A percentile compares a stretch with the other conserved stretches of the same genome.
Evolutionary conservation across 1,284 basidiomycete species (phyloP).

Genomic region (Boletus albobrunnescens): DNA sequence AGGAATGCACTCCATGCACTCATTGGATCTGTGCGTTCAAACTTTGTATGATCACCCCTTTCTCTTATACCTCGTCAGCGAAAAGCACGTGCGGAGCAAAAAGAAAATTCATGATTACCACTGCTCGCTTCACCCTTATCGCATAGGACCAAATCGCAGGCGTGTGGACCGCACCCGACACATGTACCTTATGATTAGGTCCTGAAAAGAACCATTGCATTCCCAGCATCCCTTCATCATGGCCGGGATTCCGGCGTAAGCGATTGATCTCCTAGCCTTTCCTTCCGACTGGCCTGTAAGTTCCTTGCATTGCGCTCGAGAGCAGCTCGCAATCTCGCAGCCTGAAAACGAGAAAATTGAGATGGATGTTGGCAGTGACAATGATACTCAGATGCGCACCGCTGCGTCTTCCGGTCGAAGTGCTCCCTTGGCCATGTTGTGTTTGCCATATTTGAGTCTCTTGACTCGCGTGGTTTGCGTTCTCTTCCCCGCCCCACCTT

Average conservation of each 20-base stretch:
- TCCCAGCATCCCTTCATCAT: slow-evolving; percentile 9
- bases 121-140: slow-evolving; percentile 7
- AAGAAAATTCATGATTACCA: slow-evolving; percentile 43
- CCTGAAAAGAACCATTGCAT: slow-evolving; percentile 15
- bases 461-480: slow-evolving; percentile 40
- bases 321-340: slow-evolving; percentile 52
- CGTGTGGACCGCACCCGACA: slow-evolving; percentile 11
- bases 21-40: slow-evolving; percentile 66
- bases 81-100: slow-evolving; percentile 59
- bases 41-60: background rate
- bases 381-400: slow-evolving; percentile 38
- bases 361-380: background rate
- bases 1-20: slow-evolving; percentile 80
- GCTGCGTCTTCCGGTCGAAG: slow-evolving; percentile 75
- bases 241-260: slow-evolving; percentile 20
- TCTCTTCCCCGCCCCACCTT: slow-evolving; percentile 43
- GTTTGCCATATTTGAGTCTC: slow-evolving; percentile 60
- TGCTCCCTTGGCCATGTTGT: slow-evolving; percentile 83
- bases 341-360: slow-evolving; percentile 34
- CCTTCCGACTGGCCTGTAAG: slow-evolving; percentile 29
- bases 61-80: slow-evolving; percentile 40
- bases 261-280: slow-evolving; percentile 22
- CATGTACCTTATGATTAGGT: slow-evolving; percentile 27
- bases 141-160: slow-evolving; percentile 12
- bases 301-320: slow-evolving; percentile 57